A percentile compares a stretch with the other conserved stretches of the same genome.
phyloP scores from a whole-genome alignment of 352 stramenopile species.

The Pseudoperonospora humuli region DNA sequence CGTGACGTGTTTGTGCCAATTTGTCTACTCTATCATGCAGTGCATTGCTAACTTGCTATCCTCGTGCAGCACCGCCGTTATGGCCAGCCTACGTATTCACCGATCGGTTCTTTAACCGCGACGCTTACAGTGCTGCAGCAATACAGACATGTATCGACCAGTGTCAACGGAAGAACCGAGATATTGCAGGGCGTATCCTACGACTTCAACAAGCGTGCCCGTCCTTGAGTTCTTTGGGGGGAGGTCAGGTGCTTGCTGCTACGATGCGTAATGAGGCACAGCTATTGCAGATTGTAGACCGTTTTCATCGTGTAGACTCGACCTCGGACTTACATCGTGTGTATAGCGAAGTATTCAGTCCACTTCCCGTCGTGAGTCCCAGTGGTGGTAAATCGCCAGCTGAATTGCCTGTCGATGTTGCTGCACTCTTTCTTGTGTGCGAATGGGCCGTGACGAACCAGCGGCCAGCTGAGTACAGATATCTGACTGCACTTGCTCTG shows the following conservation, averaged over 20 bases:
- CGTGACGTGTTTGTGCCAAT: slow-evolving; percentile 3
- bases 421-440: slow-evolving; percentile 65
- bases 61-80: slow-evolving; percentile 39
- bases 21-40: background rate
- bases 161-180: slow-evolving; percentile 40
- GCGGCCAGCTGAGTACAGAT: slow-evolving; percentile 72
- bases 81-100: slow-evolving; percentile 71
- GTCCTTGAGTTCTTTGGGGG: slow-evolving; percentile 18
- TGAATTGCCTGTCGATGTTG: slow-evolving; percentile 60
- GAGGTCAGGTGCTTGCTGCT: slow-evolving; percentile 22
- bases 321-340: slow-evolving; percentile 58
- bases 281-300: slow-evolving; percentile 68
- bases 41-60: slow-evolving; percentile 4
- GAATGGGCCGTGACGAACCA: slow-evolving; percentile 82
- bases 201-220: slow-evolving; percentile 54
- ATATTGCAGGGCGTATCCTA: slow-evolving; percentile 59
- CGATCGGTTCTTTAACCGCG: slow-evolving; percentile 62
- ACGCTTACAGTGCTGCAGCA: slow-evolving; percentile 31
- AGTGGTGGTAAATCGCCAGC: slow-evolving; percentile 8
- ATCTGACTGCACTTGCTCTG: slow-evolving; percentile 65
- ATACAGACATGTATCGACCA: slow-evolving; percentile 48
- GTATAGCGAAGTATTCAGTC: slow-evolving; percentile 66
- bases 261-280: slow-evolving; percentile 68
- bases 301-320: slow-evolving; percentile 74
- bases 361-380: slow-evolving; percentile 25